Conservation (phyloP, 306 rosid species). For the Prunus mira region DNA sequence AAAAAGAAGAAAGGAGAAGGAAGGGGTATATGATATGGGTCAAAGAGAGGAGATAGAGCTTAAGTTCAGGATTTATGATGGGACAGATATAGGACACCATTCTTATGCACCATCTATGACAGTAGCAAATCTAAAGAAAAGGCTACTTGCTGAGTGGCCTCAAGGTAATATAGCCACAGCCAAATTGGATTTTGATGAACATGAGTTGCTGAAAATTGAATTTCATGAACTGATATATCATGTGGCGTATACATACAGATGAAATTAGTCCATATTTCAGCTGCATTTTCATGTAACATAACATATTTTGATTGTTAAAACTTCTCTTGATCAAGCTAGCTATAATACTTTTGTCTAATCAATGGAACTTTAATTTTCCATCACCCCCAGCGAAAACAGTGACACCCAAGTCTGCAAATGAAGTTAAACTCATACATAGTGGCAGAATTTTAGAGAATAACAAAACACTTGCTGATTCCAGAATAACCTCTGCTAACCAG, state of each 20-base stretch:
- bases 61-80: slow-evolving; percentile 72
- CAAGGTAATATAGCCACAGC: slow-evolving; percentile 39
- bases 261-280: too few relatives aligned
- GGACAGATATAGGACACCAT: slow-evolving; percentile 64
- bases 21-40: slow-evolving; percentile 39
- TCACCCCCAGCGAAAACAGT: slow-evolving; percentile 47
- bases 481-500: slow-evolving; percentile 42
- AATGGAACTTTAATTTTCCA: not conserved
- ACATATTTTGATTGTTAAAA: too few relatives aligned
- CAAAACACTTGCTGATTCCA: slow-evolving; percentile 63
- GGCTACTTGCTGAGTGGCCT: slow-evolving; percentile 70
- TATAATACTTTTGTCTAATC: not conserved
- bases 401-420: slow-evolving; percentile 52
- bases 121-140: slow-evolving; percentile 58
- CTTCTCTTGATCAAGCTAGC: too few relatives aligned
- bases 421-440: slow-evolving; percentile 63
- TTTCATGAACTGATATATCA: not conserved
- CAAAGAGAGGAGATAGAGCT: slow-evolving; percentile 55
- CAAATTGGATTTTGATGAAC: not conserved
- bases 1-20: slow-evolving; percentile 11
- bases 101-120: slow-evolving; percentile 49
- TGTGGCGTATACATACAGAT: not conserved
- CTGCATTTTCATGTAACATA: too few relatives aligned
- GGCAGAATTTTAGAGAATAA: slow-evolving; percentile 67
- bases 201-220: not conserved